Evolutionary conservation across 2,329 filamentous ascomycete species (phyloP).

Genomic region (Alternaria dauci): DNA sequence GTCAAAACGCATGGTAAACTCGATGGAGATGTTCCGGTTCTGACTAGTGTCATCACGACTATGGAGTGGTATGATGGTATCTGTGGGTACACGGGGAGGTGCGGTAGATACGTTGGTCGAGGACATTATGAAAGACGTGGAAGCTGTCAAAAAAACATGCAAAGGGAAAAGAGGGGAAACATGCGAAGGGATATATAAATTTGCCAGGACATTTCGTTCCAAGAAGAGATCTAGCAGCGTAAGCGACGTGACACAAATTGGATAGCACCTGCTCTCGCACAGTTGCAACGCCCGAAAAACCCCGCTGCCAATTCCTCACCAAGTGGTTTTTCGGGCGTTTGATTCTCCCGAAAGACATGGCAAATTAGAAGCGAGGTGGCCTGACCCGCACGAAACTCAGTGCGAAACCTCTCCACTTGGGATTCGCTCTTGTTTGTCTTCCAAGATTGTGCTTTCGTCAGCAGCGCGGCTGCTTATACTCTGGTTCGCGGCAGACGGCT

Average conservation of each 20-base stretch:
- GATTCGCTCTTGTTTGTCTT: not conserved
- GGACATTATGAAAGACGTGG: constrained; percentile 7
- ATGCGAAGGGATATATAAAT: not conserved
- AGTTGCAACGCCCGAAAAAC: not conserved
- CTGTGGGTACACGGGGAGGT: constrained; percentile 28
- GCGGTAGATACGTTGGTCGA: constrained; percentile 13
- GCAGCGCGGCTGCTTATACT: not conserved
- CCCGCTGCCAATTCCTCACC: not conserved
- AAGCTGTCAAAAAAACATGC: not conserved
- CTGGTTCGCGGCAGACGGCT: not conserved
- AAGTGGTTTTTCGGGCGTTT: not conserved
- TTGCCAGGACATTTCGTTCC: not conserved
- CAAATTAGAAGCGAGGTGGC: not conserved
- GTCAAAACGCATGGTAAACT: constrained; percentile 54
- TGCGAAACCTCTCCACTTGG: not conserved
- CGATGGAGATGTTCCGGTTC: constrained; percentile 16
- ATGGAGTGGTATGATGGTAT: constrained; percentile 33
- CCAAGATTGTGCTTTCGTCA: not conserved
- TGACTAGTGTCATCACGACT: constrained; percentile 20
- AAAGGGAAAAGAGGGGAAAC: not conserved
- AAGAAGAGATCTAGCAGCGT: not conserved
- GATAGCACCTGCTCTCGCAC: not conserved
- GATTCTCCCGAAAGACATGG: not conserved
- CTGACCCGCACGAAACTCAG: not conserved
- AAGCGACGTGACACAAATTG: not conserved